phyloP scores from a whole-genome alignment of 2,329 filamentous ascomycete species.

The Neofusicoccum cordaticola region DNA sequence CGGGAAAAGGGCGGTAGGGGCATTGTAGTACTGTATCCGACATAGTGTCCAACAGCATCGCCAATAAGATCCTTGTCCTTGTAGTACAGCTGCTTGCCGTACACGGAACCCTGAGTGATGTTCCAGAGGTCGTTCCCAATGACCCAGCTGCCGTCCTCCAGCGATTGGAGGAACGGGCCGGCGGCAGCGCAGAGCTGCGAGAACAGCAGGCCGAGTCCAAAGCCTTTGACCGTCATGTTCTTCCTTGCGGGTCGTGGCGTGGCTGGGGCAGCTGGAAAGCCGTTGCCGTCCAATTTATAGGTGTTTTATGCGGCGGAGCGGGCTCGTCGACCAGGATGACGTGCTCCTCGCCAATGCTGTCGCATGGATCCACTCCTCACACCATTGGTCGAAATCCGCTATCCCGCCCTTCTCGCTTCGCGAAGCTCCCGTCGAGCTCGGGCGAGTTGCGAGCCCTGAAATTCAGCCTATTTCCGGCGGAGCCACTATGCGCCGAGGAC shows the following conservation, averaged over 20 bases:
- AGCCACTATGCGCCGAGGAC: not conserved
- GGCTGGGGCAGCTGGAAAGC: not conserved
- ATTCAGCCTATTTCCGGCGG: not conserved
- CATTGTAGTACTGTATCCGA: slow-evolving; percentile 40
- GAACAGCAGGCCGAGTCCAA: not conserved
- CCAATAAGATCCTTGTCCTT: slow-evolving; percentile 42
- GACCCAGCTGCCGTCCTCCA: slow-evolving; percentile 31
- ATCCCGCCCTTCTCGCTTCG: not conserved
- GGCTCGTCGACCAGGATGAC: not conserved
- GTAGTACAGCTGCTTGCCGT: slow-evolving; percentile 43
- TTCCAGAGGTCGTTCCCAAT: slow-evolving; percentile 44
- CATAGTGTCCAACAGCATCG: slow-evolving; percentile 43
- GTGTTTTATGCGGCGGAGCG: not conserved
- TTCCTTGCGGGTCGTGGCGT: not conserved
- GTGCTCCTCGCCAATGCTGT: not conserved
- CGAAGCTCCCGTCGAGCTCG: not conserved
- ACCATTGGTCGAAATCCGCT: not conserved
- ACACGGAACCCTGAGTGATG: slow-evolving; percentile 38
- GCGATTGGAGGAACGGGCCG: slow-evolving; percentile 31
- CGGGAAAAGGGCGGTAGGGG: no score
- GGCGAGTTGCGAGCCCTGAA: not conserved
- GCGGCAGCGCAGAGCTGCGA: slow-evolving; percentile 2
- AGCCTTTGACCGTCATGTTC: not conserved
- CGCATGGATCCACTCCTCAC: slow-evolving; percentile 7
- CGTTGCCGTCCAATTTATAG: not conserved